Evolutionary conservation across 306 rosid genomes (phyloP), one percentile per base, ranked within the genome.

Genomic region (Trifolium pratense): DNA sequence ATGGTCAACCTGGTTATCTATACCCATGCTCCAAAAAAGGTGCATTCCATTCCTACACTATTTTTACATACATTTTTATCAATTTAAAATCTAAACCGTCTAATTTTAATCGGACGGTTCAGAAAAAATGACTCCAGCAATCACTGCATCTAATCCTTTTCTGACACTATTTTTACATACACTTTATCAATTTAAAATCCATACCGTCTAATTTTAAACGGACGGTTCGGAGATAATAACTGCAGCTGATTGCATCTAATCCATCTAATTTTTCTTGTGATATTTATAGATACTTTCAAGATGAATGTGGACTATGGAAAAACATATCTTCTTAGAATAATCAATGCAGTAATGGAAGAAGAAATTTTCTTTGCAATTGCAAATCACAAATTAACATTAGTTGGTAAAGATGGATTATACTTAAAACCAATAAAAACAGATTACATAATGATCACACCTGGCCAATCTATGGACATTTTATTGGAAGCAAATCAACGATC

Each of bases 1-100:
- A 89, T 56, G 96, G 96, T 25, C 92, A 89, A 63, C 96, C 92
- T 9, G 90, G 96, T 20, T 77, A 78, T 45, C 78, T 84, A 16
- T 89, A 84, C 63, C 85, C 86, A 3, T 89, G 96, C 76, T 89
- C 96, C 43, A 70, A 52, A 77, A 46, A 83, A 29, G 87, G 91
- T 87, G 7, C 43, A 62, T 26, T 10, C 66, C 23, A 18, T 9
- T 18, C 29, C 59, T 43, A 43, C 49, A 13, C 49, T 13, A 43
- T 43, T 42, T 42, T 42, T 12, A 11, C n/a, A 42, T 42, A 12
- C 12, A 39, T 3, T 39, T 7, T 2, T 1, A 39, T 21, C 25
- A 21, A 21, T 21, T 21, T 21, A 21, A 21, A 21, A 21, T 21
- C 25, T 21, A n/a, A n/a, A n/a, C n/a, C n/a, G n/a, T n/a, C n/a